These are phyloP conservation scores for Clitopilus hobsonii DNA, from an alignment of 768 basidiomycete species.

Conservation along the genomic window DNA sequence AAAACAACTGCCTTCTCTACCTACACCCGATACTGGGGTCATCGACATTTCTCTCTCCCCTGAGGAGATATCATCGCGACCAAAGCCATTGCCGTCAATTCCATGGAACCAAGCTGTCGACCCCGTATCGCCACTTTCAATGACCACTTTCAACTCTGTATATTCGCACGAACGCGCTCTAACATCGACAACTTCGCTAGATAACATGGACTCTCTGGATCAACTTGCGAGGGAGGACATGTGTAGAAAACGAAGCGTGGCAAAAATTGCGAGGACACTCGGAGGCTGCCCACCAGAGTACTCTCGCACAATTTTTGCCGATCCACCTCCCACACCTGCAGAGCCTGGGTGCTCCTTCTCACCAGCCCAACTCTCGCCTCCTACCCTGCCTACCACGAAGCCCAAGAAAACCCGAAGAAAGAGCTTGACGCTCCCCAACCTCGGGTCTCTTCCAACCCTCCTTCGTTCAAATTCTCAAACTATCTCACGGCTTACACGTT, in stretches of 20 bases:
- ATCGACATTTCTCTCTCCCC: not conserved
- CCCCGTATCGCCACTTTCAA: constrained; percentile 7
- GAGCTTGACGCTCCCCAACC: constrained; percentile 6
- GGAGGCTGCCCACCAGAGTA: constrained; percentile 16
- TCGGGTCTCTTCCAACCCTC: not conserved
- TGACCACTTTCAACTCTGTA: constrained; percentile 1
- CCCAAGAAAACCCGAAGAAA: not conserved
- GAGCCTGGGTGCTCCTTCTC: not conserved
- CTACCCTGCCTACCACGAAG: not conserved
- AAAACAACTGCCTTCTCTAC: not conserved
- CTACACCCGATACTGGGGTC: not conserved
- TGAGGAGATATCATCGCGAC: not conserved
- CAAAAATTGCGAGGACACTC: constrained; percentile 23
- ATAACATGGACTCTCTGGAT: constrained; percentile 6
- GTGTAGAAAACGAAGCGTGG: constrained; percentile 12
- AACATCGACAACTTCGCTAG: constrained; percentile 8
- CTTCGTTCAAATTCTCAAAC: constrained; percentile 3
- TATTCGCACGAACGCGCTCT: constrained; percentile 6
- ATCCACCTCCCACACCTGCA: not conserved
- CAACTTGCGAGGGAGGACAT: constrained; percentile 1
- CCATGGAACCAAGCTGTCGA: constrained; percentile 5
- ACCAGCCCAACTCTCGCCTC: not conserved
- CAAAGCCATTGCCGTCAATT: not conserved
- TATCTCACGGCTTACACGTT: not conserved
- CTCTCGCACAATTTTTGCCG: constrained; percentile 1